These are phyloP conservation scores for Mortierella sp. DNA, from an alignment of 371 early-diverging fungal genomes.

Conservation along the genomic window DNA sequence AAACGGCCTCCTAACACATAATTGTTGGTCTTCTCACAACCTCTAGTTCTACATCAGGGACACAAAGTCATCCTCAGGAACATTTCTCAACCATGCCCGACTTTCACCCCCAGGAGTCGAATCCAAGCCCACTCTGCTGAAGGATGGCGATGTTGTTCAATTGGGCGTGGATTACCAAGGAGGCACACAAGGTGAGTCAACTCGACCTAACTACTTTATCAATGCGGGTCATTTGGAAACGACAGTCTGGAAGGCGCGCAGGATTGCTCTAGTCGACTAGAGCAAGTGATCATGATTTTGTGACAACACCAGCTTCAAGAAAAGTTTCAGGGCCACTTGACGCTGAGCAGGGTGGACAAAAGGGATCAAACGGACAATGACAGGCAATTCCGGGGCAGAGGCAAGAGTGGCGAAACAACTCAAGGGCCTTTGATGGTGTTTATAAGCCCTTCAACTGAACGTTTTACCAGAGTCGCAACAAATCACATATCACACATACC, in stretches of 20 bases:
- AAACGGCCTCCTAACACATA: background rate
- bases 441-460: background rate
- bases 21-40: background rate
- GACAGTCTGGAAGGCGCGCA: background rate
- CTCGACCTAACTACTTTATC: background rate
- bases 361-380: background rate
- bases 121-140: constrained; percentile 83
- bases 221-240: background rate
- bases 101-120: constrained; percentile 90
- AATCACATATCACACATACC: background rate
- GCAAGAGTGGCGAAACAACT: background rate
- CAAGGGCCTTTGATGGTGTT: background rate
- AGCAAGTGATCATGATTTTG: background rate
- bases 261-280: background rate
- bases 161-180: constrained; percentile 99
- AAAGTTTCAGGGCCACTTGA: background rate
- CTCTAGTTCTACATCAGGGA: constrained; percentile 90
- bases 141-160: constrained; percentile 94
- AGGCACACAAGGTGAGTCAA: constrained; percentile 80
- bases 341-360: background rate
- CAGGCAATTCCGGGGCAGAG: background rate
- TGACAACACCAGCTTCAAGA: background rate
- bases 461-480: background rate
- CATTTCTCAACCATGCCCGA: constrained; percentile 95
- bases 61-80: constrained; percentile 96